Evolutionary conservation across 352 stramenopile species (phyloP).

Genomic region (Plasmopara halstedii): DNA sequence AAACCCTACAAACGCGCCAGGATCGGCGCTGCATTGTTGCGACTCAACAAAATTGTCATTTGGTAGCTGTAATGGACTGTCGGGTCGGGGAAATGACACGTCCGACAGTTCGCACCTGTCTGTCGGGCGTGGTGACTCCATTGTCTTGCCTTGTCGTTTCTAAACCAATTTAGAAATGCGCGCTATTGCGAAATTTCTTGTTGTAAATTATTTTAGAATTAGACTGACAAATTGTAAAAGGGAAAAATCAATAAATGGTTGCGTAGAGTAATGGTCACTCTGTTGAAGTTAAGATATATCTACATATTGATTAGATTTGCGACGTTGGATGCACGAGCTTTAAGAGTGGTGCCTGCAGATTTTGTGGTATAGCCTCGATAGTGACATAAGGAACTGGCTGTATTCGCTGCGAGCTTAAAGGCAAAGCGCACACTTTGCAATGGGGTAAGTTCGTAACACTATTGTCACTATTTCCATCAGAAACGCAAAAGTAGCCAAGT

Average conservation of each 20-base stretch:
- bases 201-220: too few species aligned
- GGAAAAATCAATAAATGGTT: not conserved
- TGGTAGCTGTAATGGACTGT: constrained; percentile 8
- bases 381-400: too few species aligned
- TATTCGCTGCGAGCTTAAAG: too few species aligned
- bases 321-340: too few species aligned
- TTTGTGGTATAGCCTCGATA: too few species aligned
- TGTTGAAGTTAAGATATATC: constrained; percentile 17
- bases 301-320: too few species aligned
- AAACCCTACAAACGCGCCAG: constrained; percentile 43
- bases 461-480: too few species aligned
- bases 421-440: too few species aligned
- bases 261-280: constrained; percentile 9
- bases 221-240: not conserved
- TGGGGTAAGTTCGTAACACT: too few species aligned
- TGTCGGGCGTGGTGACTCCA: constrained; percentile 12
- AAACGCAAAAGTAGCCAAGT: too few species aligned
- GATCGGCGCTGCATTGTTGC: constrained; percentile 57
- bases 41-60: constrained; percentile 39
- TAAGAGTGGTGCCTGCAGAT: too few species aligned
- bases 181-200: too few species aligned
- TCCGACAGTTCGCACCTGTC: constrained; percentile 8
- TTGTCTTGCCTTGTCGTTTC: not conserved
- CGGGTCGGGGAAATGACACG: constrained; percentile 20
- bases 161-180: not conserved